Conservation (phyloP, 805 yeast species). For the Metschnikowia chrysomelidarum region DNA sequence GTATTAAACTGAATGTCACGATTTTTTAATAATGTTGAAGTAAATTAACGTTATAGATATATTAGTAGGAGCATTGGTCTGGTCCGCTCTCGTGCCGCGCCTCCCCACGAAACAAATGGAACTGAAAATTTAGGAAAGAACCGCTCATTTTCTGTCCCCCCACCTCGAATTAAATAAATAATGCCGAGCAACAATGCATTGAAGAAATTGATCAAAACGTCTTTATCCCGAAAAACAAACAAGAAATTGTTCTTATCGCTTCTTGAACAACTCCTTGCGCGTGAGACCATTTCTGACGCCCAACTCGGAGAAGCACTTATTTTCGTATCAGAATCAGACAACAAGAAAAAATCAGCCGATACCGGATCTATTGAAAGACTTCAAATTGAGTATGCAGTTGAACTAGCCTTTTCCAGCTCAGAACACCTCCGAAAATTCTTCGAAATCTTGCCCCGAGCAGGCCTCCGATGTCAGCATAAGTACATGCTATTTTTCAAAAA, state of each 20-base stretch:
- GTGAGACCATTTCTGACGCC: conserved; percentile 20
- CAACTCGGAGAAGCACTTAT: conserved; percentile 28
- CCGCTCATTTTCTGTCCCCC: neutral
- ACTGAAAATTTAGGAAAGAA: neutral
- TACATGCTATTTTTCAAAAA: conserved; percentile 16
- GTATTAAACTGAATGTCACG: too few species aligned
- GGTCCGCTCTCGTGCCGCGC: too few species aligned
- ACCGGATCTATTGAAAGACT: conserved; percentile 4
- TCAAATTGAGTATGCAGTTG: conserved; percentile 19
- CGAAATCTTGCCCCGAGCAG: conserved; percentile 18
- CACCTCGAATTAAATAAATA: too few species aligned
- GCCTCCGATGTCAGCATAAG: conserved; percentile 12
- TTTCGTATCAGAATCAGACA: too few species aligned
- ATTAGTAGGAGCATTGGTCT: too few species aligned
- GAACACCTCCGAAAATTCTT: conserved; percentile 25
- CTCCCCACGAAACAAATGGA: too few species aligned
- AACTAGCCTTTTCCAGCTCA: conserved; percentile 19
- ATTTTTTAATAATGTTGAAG: too few species aligned
- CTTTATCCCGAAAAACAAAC: conserved; percentile 22
- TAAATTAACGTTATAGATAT: too few species aligned
- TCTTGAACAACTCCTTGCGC: conserved; percentile 27
- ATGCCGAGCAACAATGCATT: conserved; percentile 13
- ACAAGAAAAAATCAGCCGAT: neutral
- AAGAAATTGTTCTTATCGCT: conserved; percentile 27
- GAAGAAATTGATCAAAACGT: conserved; percentile 20